Base-by-base conservation (phyloP, 192 early-diverging fungal species). In the Chytriomyces sp. region DNA sequence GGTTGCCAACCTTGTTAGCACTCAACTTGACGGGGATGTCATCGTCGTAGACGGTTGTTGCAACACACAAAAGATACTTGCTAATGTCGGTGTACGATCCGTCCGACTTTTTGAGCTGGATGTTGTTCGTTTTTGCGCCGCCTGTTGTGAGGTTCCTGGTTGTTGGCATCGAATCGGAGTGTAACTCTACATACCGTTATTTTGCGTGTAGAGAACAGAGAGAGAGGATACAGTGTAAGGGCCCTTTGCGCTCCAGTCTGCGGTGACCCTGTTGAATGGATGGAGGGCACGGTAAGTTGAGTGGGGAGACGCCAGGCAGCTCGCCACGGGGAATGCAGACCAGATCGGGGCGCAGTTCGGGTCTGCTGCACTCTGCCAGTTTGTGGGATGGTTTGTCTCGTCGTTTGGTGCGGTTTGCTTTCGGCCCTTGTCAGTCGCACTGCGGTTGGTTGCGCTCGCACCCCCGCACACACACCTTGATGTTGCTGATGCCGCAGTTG, bases 181-280 rank as follows among this genome's bases (percentile, higher is more conserved):
- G n/a, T n/a, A n/a, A n/a, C n/a, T n/a, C n/a, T n/a, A n/a, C 14
- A 49, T 49, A 49, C 44, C 44, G 22, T 49, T 22, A 22, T 49
- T 14, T 49, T 14, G 44, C 14, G 44, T 49, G 44, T 49, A 49
- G 17, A 49, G 44, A 14, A 49, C 44, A n/a, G 44, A 49, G 17
- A 49, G 44, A 49, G 17, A n/a, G 44, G 44, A 49, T n/a, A 49
- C 44, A 2, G 44, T 49, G 44, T 49, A 49, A 14, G 44, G 44
- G 2, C 44, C 44, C 44, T n/a, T 49, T n/a, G 14, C 22, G 1
- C 22, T 49, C 44, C 44, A 49, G 44, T 49, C 44, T 49, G 44
- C 44, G 44, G 44, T n/a, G 44, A 49, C 44, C 44, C 44, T 49
- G 44, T 49, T 49, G n/a, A n/a, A n/a, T n/a, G n/a, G n/a, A n/a